Evolutionary conservation across 169 alveolate genomes (phyloP).

Genomic region (Eimeria necatrix): DNA sequence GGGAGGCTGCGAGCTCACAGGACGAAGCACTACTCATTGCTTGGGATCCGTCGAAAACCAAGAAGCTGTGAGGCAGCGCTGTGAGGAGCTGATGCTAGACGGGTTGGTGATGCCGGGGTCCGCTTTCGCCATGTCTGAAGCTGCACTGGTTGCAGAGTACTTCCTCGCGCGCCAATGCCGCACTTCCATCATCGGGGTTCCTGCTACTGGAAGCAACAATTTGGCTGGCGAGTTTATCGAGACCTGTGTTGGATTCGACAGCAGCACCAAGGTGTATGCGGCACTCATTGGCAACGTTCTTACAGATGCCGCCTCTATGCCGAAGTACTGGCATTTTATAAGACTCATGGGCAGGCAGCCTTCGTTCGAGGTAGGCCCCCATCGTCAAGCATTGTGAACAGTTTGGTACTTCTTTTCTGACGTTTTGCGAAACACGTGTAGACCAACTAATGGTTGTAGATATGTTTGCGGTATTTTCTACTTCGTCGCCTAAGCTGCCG

Average conservation of each 20-base stretch:
- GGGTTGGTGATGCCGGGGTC: slow-evolving; percentile 98
- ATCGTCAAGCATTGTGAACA: too few relatives aligned
- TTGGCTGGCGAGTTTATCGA: slow-evolving; percentile 83
- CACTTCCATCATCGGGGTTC: slow-evolving; percentile 97
- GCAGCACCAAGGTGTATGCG: slow-evolving; percentile 97
- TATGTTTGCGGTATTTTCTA: too few relatives aligned
- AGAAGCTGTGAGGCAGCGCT: slow-evolving; percentile 72
- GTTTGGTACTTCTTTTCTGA: too few relatives aligned
- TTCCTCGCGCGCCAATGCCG: slow-evolving; percentile 92
- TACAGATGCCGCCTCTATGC: slow-evolving; percentile 98
- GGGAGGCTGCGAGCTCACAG: slow-evolving; percentile 97
- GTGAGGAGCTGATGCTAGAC: slow-evolving; percentile 90
- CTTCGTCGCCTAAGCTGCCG: background rate
- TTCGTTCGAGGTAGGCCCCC: slow-evolving; percentile 84
- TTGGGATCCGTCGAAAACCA: slow-evolving; percentile 82
- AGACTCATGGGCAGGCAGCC: slow-evolving; percentile 98
- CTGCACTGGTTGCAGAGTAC: slow-evolving; percentile 92
- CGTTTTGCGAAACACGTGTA: too few relatives aligned
- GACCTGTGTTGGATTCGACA: slow-evolving; percentile 98
- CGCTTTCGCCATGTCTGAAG: slow-evolving; percentile 95
- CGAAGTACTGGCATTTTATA: slow-evolving; percentile 98
- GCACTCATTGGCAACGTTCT: slow-evolving; percentile 98
- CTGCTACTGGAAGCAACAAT: slow-evolving; percentile 95
- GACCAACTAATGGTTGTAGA: too few relatives aligned
- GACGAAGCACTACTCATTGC: slow-evolving; percentile 84